A percentile compares a stretch with the other conserved stretches of the same genome.
Evolutionary conservation across 2,329 filamentous ascomycete species (phyloP).

Genomic region (Pezizomycotina sp.): DNA sequence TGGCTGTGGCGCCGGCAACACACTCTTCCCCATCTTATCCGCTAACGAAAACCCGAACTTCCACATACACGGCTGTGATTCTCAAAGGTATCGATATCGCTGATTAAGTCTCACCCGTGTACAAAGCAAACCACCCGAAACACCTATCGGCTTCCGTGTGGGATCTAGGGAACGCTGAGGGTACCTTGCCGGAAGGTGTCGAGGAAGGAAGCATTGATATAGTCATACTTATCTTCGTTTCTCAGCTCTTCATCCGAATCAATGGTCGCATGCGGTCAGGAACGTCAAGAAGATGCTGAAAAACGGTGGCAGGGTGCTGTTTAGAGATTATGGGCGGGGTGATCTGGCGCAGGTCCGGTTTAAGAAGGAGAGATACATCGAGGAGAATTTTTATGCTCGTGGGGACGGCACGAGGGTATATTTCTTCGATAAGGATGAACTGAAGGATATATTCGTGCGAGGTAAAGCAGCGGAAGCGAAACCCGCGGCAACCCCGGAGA

Average conservation of each 20-base stretch:
- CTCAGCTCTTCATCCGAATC: constrained; percentile 66
- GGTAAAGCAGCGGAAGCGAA: constrained; percentile 8
- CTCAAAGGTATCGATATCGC: constrained; percentile 81
- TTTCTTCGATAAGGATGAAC: constrained; percentile 81
- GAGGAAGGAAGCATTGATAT: constrained; percentile 70
- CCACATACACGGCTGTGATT: constrained; percentile 85
- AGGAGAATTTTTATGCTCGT: constrained; percentile 92
- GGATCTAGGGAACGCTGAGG: constrained; percentile 45
- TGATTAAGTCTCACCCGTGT: constrained; percentile 71
- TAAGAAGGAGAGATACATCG: constrained; percentile 83
- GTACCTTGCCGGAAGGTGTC: constrained; percentile 54
- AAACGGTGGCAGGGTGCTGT: constrained; percentile 81
- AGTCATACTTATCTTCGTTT: constrained; percentile 96
- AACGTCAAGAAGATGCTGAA: constrained; percentile 76
- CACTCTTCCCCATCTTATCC: constrained; percentile 75
- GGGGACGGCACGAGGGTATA: constrained; percentile 94
- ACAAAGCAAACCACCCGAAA: constrained; percentile 40
- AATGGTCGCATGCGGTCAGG: constrained; percentile 67
- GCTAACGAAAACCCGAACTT: constrained; percentile 69
- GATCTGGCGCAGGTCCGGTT: constrained; percentile 94
- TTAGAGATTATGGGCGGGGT: constrained; percentile 89
- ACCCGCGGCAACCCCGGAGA: constrained; percentile 6
- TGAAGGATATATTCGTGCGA: constrained; percentile 43
- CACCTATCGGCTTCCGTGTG: constrained; percentile 42
- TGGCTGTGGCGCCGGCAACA: constrained; percentile 89